These are phyloP conservation scores for Aquilaria sinensis DNA, from an alignment of 345 rosid genomes.

Conservation along the genomic window DNA sequence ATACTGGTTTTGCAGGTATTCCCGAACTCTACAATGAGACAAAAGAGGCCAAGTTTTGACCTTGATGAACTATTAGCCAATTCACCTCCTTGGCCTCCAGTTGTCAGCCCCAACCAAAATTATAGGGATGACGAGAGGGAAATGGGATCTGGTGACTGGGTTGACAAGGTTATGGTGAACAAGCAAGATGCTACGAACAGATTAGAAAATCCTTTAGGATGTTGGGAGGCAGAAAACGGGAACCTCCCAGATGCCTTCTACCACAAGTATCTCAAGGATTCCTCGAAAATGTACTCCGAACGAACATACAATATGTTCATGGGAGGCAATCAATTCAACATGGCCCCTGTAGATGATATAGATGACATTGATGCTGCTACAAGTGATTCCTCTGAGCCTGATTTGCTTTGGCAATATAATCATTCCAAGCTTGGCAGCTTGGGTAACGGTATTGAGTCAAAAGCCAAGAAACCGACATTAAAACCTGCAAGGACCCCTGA, in stretches of 20 bases:
- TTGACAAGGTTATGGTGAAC: slow-evolving; percentile 97
- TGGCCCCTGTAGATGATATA: slow-evolving; percentile 32
- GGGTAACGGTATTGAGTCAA: slow-evolving; percentile 37
- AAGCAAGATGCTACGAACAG: slow-evolving; percentile 53
- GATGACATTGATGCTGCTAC: slow-evolving; percentile 87
- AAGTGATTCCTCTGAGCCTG: slow-evolving; percentile 87
- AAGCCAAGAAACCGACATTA: slow-evolving; percentile 43
- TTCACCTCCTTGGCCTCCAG: slow-evolving; percentile 97
- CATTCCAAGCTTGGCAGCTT: slow-evolving; percentile 53
- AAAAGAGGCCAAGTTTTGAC: slow-evolving; percentile 68
- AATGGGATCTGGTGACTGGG: slow-evolving; percentile 73
- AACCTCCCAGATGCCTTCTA: slow-evolving; percentile 46
- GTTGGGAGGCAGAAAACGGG: slow-evolving; percentile 50
- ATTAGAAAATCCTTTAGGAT: slow-evolving; percentile 39
- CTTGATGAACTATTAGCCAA: slow-evolving; percentile 80
- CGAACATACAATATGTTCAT: slow-evolving; percentile 60
- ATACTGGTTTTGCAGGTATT: slow-evolving; percentile 37
- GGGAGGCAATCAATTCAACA: slow-evolving; percentile 38
- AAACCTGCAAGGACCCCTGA: slow-evolving; percentile 49
- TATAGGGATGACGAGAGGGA: slow-evolving; percentile 69
- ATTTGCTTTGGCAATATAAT: slow-evolving; percentile 86
- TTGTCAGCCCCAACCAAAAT: slow-evolving; percentile 56
- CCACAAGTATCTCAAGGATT: slow-evolving; percentile 64
- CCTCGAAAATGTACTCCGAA: slow-evolving; percentile 57
- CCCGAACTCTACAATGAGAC: slow-evolving; percentile 35